Percentiles rank a stretch among this genome's conserved stretches.
Conservation (phyloP, 352 stramenopile genomes). For the Phytophthora brassicae region DNA sequence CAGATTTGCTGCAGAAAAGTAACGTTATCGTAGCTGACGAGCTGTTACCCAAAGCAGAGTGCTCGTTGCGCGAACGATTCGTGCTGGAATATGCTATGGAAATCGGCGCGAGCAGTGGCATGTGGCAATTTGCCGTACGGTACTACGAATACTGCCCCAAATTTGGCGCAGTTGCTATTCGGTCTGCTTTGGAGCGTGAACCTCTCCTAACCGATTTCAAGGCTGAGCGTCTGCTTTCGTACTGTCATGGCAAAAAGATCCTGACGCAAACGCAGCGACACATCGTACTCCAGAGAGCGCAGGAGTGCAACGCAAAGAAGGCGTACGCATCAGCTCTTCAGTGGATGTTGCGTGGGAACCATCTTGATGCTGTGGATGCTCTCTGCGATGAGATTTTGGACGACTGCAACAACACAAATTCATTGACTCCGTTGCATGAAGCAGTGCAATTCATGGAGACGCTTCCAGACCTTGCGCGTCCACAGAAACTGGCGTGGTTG, state of each 20-base stretch:
- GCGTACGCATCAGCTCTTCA: constrained; percentile 52
- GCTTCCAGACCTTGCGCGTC: constrained; percentile 43
- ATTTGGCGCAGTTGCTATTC: constrained; percentile 46
- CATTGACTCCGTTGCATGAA: constrained; percentile 56
- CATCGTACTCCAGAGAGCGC: constrained; percentile 45
- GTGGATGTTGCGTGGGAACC: constrained; percentile 64
- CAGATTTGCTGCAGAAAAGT: constrained; percentile 61
- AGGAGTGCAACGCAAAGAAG: constrained; percentile 41
- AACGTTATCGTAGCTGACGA: constrained; percentile 50
- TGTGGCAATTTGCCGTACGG: constrained; percentile 67
- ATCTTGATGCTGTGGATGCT: constrained; percentile 56
- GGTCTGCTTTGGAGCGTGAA: constrained; percentile 48
- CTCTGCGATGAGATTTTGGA: constrained; percentile 59
- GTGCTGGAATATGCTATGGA: constrained; percentile 72
- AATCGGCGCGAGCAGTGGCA: constrained; percentile 48
- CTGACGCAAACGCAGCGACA: constrained; percentile 34
- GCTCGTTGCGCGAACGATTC: constrained; percentile 62
- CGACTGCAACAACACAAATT: constrained; percentile 41
- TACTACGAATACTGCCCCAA: constrained; percentile 71
- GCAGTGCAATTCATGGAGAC: constrained; percentile 72
- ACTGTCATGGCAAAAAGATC: constrained; percentile 53
- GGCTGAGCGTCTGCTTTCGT: constrained; percentile 51
- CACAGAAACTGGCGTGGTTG: constrained; percentile 59
- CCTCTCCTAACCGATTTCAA: constrained; percentile 58
- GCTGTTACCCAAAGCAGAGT: constrained; percentile 41